Base-by-base conservation (phyloP, 495 filamentous ascomycete species). In the Neurospora tetraspora region DNA sequence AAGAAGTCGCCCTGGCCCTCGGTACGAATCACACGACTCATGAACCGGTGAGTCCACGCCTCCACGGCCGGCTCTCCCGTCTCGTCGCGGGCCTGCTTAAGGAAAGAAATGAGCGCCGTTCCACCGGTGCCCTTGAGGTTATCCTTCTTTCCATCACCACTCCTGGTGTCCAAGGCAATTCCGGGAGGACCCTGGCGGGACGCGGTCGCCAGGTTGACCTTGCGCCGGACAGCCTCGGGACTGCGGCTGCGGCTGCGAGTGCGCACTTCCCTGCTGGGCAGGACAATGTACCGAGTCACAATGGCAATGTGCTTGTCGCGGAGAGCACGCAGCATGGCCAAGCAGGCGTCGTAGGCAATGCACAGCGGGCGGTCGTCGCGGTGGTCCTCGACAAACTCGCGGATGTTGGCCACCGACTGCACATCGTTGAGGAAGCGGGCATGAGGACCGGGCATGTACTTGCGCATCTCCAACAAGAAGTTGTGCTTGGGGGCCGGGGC, bases 291-390 rank as follows among this genome's bases (percentile, higher is more conserved):
- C 11, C 96, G 93, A 12, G 93, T 94, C 3, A 98, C 96, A 75
- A 99, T 94, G 79, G 93, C 92, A 76, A 98, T 95, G 77, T 99
- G 96, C 81, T 96, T 97, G 80, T 96, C 94, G 37, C 96, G 91
- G 75, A 99, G 89, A 27, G 86, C 85, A n/a, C 92, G 89, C 68
- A 99, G 88, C 91, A 97, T 97, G 20, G 92, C 88, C 4, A 98
- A 86, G 76, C 93, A 96, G 11, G 93, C 93, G 76, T 99, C 94
- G 81, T 93, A 99, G 7, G 96, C 93, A 39, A 93, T 84, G 69
- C 86, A 88, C 0, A 99, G 86, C 8, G 86, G 83, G 31, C 84
- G 85, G 79, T 97, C 86, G 65, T 83, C 81, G 10, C 80, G 82
- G 70, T 90, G 87, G 3, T 81, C 78, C 73, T 93, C 89, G 65